phyloP scores from a whole-genome alignment of 306 rosid species.

The Ormosia semicastrata region DNA sequence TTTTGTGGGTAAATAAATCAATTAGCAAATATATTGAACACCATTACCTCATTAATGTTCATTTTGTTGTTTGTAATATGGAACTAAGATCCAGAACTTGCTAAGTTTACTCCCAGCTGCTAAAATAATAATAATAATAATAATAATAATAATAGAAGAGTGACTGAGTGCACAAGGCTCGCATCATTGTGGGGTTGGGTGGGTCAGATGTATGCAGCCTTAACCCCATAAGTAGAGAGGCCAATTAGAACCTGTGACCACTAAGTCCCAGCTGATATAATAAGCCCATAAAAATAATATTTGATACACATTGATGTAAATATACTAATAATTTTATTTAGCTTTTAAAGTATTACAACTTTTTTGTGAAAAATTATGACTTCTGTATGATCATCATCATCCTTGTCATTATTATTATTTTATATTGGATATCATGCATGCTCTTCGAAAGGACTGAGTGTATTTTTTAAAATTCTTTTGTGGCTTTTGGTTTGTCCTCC shows the following conservation, averaged over 20 bases:
- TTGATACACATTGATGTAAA: background rate
- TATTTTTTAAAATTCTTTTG: background rate
- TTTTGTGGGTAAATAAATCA: background rate
- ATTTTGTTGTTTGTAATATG: background rate
- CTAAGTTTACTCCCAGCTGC: background rate
- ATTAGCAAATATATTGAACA: background rate
- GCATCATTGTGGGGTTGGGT: background rate
- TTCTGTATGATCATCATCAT: background rate
- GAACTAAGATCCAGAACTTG: conserved; percentile 5
- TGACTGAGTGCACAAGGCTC: background rate
- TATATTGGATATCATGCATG: background rate
- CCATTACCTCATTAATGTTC: background rate
- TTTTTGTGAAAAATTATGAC: background rate
- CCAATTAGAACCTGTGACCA: background rate
- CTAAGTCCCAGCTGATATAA: background rate
- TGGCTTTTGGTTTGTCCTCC: background rate
- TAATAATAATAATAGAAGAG: background rate
- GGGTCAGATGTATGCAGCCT: background rate
- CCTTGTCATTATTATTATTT: background rate
- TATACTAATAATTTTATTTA: background rate
- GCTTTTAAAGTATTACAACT: background rate
- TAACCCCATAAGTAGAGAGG: background rate
- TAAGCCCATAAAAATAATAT: background rate
- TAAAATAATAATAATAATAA: background rate
- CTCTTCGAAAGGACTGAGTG: background rate